These are phyloP conservation scores for Coniella vitis DNA, from an alignment of 2,329 filamentous ascomycete species.

Conservation along the genomic window DNA sequence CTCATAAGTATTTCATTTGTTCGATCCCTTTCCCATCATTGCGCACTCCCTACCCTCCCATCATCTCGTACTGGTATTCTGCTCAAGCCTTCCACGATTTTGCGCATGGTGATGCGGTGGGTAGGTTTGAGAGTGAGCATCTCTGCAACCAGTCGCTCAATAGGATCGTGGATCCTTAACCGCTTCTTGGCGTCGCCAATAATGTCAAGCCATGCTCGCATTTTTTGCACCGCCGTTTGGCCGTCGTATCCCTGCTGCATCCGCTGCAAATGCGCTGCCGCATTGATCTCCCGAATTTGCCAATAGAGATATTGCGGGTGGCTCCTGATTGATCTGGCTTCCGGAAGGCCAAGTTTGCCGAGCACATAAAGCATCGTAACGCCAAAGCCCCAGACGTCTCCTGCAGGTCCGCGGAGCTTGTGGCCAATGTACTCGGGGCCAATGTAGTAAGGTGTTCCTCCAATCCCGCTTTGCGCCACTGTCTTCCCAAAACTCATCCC, in stretches of 20 bases:
- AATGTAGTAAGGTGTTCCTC: constrained; percentile 56
- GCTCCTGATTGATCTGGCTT: constrained; percentile 40
- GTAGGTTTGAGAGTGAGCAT: constrained; percentile 47
- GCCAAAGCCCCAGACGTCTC: constrained; percentile 54
- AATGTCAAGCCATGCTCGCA: constrained; percentile 51
- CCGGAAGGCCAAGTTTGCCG: constrained; percentile 48
- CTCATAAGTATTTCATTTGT: too few relatives aligned
- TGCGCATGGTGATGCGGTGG: constrained; percentile 49
- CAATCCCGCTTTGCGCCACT: constrained; percentile 31
- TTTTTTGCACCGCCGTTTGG: constrained; percentile 30
- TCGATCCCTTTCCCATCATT: background rate
- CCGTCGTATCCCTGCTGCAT: constrained; percentile 17
- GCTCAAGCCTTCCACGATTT: constrained; percentile 38
- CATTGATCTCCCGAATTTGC: constrained; percentile 50
- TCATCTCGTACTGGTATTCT: constrained; percentile 22
- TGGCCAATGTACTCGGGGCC: constrained; percentile 54
- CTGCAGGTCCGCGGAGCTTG: constrained; percentile 45
- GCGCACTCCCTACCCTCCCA: constrained; percentile 2
- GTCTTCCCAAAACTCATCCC: constrained; percentile 47
- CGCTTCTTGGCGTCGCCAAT: constrained; percentile 40
- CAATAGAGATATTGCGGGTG: constrained; percentile 49
- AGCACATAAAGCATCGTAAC: constrained; percentile 56
- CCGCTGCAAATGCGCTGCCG: constrained; percentile 24
- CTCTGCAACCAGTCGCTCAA: constrained; percentile 45
- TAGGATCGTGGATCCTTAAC: constrained; percentile 38